phyloP scores from a whole-genome alignment of 176 grass and related monocot species.

The Phragmites australis region DNA sequence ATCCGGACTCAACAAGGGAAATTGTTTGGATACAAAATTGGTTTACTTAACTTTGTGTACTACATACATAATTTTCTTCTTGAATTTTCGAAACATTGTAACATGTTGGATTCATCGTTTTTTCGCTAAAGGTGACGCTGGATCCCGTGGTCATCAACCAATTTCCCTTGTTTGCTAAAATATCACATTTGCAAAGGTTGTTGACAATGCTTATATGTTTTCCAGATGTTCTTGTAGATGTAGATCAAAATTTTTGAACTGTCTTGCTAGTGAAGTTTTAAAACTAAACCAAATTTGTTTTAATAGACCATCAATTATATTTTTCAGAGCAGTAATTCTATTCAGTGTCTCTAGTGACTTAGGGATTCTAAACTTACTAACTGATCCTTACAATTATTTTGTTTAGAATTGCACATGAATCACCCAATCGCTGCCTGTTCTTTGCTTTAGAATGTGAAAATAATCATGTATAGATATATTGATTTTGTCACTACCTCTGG shows the following conservation, averaged over 20 bases:
- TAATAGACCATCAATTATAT: neutral
- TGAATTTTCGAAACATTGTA: no score
- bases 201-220: slow-evolving; percentile 29
- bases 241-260: slow-evolving; percentile 15
- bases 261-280: slow-evolving; percentile 6
- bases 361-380: neutral
- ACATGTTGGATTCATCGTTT: no score
- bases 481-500: neutral
- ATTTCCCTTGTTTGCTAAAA: no score
- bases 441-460: slow-evolving; percentile 15
- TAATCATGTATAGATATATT: neutral
- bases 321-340: neutral
- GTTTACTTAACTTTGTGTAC: no score
- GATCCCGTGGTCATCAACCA: no score
- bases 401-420: neutral
- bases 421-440: neutral
- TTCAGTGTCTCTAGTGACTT: neutral
- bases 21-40: no score
- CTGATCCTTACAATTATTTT: slow-evolving; percentile 15
- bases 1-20: no score
- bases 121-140: no score
- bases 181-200: slow-evolving; percentile 17
- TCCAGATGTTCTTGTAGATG: slow-evolving; percentile 16
- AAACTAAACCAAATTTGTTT: neutral
- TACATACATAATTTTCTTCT: no score